Base-by-base conservation (phyloP, 2,329 filamentous ascomycete genomes). In the Acrocalymma vagum region DNA sequence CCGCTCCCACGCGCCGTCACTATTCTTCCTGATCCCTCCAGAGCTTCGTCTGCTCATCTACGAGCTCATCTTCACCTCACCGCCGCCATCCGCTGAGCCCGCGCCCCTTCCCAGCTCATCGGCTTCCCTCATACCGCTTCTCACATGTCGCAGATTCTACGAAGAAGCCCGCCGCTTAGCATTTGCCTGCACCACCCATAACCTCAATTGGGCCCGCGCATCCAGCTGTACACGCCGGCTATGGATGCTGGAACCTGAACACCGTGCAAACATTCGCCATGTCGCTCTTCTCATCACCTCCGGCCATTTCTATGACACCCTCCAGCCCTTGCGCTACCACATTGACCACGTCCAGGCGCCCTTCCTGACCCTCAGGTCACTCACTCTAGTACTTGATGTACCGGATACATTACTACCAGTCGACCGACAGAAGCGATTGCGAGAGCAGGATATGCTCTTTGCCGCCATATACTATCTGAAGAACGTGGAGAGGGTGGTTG, bases 21-120 rank as follows among this genome's bases (percentile, higher is more conserved):
- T 34, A 14, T 26, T 51, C 32, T 51, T 48, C 26, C 11, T 18
- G 9, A 10, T 55, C 13, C 48, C 51, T 13, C 21, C 7, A 18
- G 51, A 52, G 39, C 32, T 50, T 10, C 48, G 51, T 25, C 21
- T 48, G 8, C n/a, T 33, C 18, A 44, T 55, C 13, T 55, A 55
- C 33, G 31, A 42, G 20, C 37, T 28, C 21, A 30, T 42, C 26
- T 52, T 55, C 30, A 34, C 13, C 21, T 36, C 38, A 5, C 22
- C 40, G 14, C 32, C 38, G 14, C 24, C 36, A 6, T 25, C 16
- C 11, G 7, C 17, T 21, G 29, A 33, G 8, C 24, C 29, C 8
- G 16, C 29, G 11, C 21, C 39, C 20, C 28, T 33, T 10, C 38
- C 31, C 26, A 27, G 18, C n/a, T 49, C 45, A 2, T 45, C 38